Conservation (phyloP, 2,329 filamentous ascomycete genomes). For the Cladophialophora chaetospira region DNA sequence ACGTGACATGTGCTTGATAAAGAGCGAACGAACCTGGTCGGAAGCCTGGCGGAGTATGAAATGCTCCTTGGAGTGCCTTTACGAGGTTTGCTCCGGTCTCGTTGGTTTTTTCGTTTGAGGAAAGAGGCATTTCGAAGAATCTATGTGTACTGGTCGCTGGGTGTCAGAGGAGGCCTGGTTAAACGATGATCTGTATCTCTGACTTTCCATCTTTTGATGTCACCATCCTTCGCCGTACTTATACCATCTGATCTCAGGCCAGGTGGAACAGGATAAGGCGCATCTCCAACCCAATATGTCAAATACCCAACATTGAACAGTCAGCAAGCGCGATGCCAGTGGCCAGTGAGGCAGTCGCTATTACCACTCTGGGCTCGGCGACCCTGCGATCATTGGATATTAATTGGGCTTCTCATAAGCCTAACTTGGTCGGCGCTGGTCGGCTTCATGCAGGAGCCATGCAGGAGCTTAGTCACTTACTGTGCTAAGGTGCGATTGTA, state of each 20-base stretch:
- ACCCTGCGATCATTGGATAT: constrained; percentile 6
- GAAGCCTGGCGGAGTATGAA: constrained; percentile 45
- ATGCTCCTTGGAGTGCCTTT: constrained; percentile 42
- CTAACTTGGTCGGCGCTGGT: constrained; percentile 4
- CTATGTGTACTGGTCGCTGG: background rate
- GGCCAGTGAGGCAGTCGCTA: constrained; percentile 5
- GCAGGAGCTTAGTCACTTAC: constrained; percentile 24
- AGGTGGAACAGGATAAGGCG: background rate
- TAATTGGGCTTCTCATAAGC: constrained; percentile 10
- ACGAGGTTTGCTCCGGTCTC: constrained; percentile 43
- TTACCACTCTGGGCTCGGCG: constrained; percentile 1
- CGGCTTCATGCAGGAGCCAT: constrained; percentile 4
- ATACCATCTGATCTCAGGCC: background rate
- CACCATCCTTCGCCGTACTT: background rate
- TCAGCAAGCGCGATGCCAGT: constrained; percentile 12
- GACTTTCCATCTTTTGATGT: background rate
- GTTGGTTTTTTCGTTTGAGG: constrained; percentile 43
- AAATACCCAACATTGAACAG: constrained; percentile 17
- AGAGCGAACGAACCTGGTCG: constrained; percentile 40
- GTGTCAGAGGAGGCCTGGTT: background rate
- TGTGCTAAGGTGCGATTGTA: background rate
- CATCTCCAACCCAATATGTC: constrained; percentile 7
- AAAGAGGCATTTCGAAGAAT: constrained; percentile 48
- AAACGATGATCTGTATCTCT: background rate
- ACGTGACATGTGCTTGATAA: constrained; percentile 33